Conservation (phyloP, 1,284 basidiomycete species). For the Ustilago tritici region DNA sequence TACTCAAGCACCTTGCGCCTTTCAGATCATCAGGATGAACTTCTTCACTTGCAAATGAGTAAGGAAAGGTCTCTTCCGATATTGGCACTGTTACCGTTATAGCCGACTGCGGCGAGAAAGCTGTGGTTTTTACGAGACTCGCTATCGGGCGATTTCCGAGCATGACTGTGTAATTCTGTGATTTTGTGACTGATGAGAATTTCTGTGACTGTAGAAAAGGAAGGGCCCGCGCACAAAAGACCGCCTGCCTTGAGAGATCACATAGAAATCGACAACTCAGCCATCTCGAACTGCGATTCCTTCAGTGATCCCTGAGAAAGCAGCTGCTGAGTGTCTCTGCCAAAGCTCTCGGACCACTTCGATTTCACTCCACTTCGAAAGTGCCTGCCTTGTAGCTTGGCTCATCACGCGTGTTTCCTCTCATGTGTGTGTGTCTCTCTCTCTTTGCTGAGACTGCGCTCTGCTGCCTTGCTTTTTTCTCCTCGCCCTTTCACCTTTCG, state of each 20-base stretch:
- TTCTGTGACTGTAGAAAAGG: not conserved
- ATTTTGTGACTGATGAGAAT: not conserved
- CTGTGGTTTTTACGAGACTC: not conserved
- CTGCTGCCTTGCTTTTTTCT: constrained; percentile 2
- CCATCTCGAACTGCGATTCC: constrained; percentile 1
- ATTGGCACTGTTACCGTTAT: not conserved
- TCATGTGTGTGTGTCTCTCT: no score
- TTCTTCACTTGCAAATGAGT: not conserved
- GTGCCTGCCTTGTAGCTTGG: constrained; percentile 4
- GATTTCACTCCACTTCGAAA: constrained; percentile 8
- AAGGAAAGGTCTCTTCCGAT: not conserved
- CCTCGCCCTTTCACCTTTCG: not conserved
- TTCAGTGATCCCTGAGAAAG: constrained; percentile 1
- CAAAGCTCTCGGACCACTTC: constrained; percentile 1
- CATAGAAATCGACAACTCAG: constrained; percentile 4
- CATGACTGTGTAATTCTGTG: not conserved
- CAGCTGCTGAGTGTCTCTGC: not conserved
- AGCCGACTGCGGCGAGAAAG: not conserved
- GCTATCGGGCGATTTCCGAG: not conserved
- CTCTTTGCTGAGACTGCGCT: not conserved
- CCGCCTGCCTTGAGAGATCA: not conserved
- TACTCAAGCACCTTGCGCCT: not conserved
- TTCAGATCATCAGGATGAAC: no score
- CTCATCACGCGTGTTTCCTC: constrained; percentile 15
- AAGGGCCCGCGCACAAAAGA: not conserved